Base-by-base conservation (phyloP, 192 early-diverging fungal genomes). In the Coemansia sp. region DNA sequence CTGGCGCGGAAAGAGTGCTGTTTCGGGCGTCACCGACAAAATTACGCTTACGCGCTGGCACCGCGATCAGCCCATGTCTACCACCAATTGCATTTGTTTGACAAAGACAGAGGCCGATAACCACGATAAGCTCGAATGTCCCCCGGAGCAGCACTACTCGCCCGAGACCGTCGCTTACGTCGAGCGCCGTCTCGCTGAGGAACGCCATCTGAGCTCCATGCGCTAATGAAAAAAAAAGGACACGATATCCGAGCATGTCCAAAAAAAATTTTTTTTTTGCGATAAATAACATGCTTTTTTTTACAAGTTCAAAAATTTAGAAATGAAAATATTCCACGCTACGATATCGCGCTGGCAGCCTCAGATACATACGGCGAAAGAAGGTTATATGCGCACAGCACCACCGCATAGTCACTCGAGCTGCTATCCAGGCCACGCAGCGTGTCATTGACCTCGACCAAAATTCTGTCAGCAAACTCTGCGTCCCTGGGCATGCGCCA, bases 21-120 rank as follows among this genome's bases (percentile, higher is more conserved):
- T 96, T 7, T 93, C 93, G 1, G 89, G 91, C 6, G 72, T 87
- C 2, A 85, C 77, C 31, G 91, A 94, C 48, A 91, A 90, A 66
- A 76, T 92, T 7, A 80, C 89, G 0, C 73, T 98, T 7, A 83
- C 83, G 2, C 83, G 93, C 40, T 99, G 96, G 96, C 83, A 92
- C 54, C 73, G 75, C 8, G 65, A 76, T 8, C 73, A 86, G 60
- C 93, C 92, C 10, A 81, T 90, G 56, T 64, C 75, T 5, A 80
- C 89, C 8, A 74, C 85, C 57, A 99, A 99, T 66, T 83, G 92
- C 48, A 86, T 99, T 2, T 89, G 92, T 60, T 67, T 99, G 85
- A 93, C 94, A 16, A 91, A 91, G 59, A 69, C 73, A 1, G 95
- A 97, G 67, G 91, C 93, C 4, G 83, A 82, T 57, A 36, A 48